A percentile compares a stretch with the other conserved stretches of the same genome.
phyloP scores from a whole-genome alignment of 257 asterid genomes.

The Coffea canephora region DNA sequence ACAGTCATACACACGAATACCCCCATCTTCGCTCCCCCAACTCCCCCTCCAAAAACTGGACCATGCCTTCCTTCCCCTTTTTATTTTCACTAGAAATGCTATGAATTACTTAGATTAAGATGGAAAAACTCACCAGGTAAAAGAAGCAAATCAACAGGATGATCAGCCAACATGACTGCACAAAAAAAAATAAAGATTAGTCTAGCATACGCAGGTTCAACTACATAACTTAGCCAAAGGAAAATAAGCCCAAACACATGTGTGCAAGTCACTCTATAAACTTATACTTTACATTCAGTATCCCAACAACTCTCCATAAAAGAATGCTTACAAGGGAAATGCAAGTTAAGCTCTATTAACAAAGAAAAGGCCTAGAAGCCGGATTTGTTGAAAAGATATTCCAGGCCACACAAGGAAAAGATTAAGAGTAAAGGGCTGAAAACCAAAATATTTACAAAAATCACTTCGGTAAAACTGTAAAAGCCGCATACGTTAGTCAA shows the following conservation, averaged over 20 bases:
- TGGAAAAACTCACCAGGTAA: conserved; percentile 67
- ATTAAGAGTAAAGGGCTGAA: neutral
- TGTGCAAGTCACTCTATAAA: neutral
- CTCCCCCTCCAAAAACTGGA: too few relatives aligned
- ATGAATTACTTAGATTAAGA: conserved; percentile 6
- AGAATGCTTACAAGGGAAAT: neutral
- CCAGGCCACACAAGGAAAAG: neutral
- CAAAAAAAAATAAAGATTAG: conserved; percentile 12
- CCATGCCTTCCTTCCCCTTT: neutral
- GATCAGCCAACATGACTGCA: conserved; percentile 82
- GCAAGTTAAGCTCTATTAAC: neutral
- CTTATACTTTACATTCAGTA: neutral
- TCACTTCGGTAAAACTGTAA: neutral
- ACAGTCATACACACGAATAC: neutral
- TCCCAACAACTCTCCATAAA: neutral
- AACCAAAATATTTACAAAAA: neutral
- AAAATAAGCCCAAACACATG: neutral
- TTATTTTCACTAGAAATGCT: neutral
- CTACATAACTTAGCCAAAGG: neutral
- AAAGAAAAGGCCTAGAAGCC: neutral
- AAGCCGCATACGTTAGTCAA: neutral
- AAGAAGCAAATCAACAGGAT: conserved; percentile 84
- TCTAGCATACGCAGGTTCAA: neutral
- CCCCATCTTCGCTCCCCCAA: too few relatives aligned
- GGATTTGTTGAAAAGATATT: neutral